These are phyloP conservation scores for Fusarium hostae DNA, from an alignment of 2,329 filamentous ascomycete species.

Conservation along the genomic window DNA sequence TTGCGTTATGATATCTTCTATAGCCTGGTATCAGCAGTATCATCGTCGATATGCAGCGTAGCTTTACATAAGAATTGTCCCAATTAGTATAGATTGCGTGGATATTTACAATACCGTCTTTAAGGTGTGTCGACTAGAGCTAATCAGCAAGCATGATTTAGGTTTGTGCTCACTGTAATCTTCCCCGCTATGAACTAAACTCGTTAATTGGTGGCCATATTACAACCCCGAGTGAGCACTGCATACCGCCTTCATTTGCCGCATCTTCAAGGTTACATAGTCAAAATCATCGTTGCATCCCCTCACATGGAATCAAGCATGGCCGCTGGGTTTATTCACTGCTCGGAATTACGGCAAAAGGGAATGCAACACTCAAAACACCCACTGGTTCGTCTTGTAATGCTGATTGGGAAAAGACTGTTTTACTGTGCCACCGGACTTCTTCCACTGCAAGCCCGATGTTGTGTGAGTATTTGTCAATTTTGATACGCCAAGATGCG, in stretches of 20 bases:
- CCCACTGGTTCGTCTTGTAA: neutral
- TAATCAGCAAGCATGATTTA: neutral
- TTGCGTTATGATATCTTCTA: neutral
- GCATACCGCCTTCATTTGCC: neutral
- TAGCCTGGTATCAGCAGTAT: neutral
- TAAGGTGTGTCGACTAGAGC: neutral
- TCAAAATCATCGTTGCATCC: neutral
- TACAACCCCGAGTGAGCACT: neutral
- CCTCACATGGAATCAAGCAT: neutral
- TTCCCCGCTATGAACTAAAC: neutral
- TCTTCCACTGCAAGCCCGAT: neutral
- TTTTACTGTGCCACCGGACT: neutral
- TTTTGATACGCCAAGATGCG: neutral
- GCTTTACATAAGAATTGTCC: neutral
- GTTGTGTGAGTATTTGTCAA: neutral
- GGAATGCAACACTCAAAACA: neutral
- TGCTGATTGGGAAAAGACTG: neutral
- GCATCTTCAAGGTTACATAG: neutral
- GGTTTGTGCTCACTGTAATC: neutral
- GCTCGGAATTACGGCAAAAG: neutral
- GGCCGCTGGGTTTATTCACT: neutral
- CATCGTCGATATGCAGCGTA: neutral
- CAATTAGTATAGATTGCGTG: neutral
- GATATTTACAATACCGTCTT: neutral
- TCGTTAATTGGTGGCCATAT: neutral